phyloP scores from a whole-genome alignment of 2,329 filamentous ascomycete species.

The Pyrenophora graminea region DNA sequence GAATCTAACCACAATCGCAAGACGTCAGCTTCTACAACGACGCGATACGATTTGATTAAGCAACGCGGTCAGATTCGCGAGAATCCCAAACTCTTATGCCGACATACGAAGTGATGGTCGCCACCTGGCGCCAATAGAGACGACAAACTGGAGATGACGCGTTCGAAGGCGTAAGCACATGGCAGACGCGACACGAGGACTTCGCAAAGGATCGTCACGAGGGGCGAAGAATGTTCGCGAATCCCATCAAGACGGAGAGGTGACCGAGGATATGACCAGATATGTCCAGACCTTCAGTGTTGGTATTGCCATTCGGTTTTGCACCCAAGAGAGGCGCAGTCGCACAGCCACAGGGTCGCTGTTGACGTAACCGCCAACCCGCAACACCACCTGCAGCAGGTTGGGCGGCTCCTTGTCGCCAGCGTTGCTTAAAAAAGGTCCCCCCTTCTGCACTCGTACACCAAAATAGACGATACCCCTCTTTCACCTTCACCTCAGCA shows the following conservation, averaged over 20 bases:
- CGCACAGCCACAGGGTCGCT: conserved; percentile 3
- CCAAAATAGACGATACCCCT: conserved; percentile 22
- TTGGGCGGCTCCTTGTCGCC: conserved; percentile 10
- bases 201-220: conserved; percentile 2
- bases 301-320: background rate
- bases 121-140: conserved; percentile 1
- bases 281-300: background rate
- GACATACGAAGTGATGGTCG: background rate
- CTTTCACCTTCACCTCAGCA: conserved; percentile 1
- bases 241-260: background rate
- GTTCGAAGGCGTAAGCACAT: conserved; percentile 10
- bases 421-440: conserved; percentile 19
- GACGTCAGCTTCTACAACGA: background rate
- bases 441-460: conserved; percentile 5
- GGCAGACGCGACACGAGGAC: background rate
- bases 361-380: conserved; percentile 11
- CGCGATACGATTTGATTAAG: background rate
- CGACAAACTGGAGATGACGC: conserved; percentile 2
- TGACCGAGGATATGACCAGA: background rate
- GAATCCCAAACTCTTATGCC: background rate
- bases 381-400: conserved; percentile 18
- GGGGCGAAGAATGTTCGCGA: background rate
- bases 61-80: background rate
- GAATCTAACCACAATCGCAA: background rate
- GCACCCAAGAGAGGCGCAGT: conserved; percentile 2